phyloP scores from a whole-genome alignment of 345 rosid genomes.

The Excoecaria cochinchinensis region DNA sequence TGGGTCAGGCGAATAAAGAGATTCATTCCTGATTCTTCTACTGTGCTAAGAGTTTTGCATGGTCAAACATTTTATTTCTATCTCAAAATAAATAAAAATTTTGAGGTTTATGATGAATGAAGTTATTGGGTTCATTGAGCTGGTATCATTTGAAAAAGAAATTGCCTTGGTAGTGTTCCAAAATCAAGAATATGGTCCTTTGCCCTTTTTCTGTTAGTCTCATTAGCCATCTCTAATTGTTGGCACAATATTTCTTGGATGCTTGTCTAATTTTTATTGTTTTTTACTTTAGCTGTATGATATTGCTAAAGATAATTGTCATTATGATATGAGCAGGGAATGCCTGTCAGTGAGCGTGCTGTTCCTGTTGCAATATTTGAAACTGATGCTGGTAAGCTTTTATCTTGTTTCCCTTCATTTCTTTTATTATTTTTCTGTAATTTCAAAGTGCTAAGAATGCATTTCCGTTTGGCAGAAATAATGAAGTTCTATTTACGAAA shows the following conservation, averaged over 20 bases:
- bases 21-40: background rate
- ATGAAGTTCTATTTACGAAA: conserved; percentile 71
- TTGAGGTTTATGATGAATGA: background rate
- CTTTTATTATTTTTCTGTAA: conserved; percentile 1
- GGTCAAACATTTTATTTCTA: background rate
- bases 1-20: background rate
- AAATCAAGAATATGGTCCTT: background rate
- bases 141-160: background rate
- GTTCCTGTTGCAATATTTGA: conserved; percentile 97
- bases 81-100: background rate
- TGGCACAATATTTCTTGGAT: background rate
- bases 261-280: conserved; percentile 8
- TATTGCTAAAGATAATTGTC: conserved; percentile 16
- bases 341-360: conserved; percentile 98
- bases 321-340: conserved; percentile 60
- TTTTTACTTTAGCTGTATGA: conserved; percentile 13
- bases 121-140: background rate
- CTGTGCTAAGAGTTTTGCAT: background rate
- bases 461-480: conserved; percentile 51
- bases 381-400: conserved; percentile 67
- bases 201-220: background rate
- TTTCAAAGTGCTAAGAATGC: conserved; percentile 18
- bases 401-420: conserved; percentile 22
- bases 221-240: background rate
- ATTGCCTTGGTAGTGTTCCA: background rate